Conservation (phyloP, 192 early-diverging fungal genomes). For the Coemansia sp. region DNA sequence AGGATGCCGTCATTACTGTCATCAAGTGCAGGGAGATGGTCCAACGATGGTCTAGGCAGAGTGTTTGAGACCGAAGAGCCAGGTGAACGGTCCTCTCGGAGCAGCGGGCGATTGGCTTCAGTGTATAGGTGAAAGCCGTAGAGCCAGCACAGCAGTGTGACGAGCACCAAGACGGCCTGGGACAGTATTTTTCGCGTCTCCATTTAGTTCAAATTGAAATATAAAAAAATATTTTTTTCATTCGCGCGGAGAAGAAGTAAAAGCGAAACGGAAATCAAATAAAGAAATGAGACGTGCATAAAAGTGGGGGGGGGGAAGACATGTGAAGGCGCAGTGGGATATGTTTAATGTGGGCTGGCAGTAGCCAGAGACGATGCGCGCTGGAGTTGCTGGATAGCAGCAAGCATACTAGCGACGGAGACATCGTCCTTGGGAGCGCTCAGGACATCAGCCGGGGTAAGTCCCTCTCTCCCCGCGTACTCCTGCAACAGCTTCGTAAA, state of each 20-base stretch:
- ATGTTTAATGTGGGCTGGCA: not conserved
- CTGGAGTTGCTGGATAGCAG: constrained; percentile 53
- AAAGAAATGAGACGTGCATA: not conserved
- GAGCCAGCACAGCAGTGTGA: constrained; percentile 46
- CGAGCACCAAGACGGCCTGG: constrained; percentile 23
- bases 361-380: constrained; percentile 39
- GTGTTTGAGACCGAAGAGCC: not conserved
- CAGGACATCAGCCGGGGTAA: constrained; percentile 12
- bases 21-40: constrained; percentile 38
- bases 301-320: not conserved
- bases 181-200: constrained; percentile 17
- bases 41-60: not conserved
- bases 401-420: constrained; percentile 45
- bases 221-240: not conserved
- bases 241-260: not conserved
- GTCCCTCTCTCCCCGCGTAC: constrained; percentile 32
- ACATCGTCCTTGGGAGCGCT: constrained; percentile 20
- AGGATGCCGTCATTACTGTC: constrained; percentile 63
- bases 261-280: constrained; percentile 1
- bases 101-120: constrained; percentile 36
- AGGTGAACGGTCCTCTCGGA: not conserved
- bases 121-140: constrained; percentile 43
- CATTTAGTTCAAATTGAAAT: constrained; percentile 17
- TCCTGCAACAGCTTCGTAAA: constrained; percentile 48
- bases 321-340: not conserved